phyloP scores from a whole-genome alignment of 352 stramenopile species.

The Hyaloperonospora brassicae region DNA sequence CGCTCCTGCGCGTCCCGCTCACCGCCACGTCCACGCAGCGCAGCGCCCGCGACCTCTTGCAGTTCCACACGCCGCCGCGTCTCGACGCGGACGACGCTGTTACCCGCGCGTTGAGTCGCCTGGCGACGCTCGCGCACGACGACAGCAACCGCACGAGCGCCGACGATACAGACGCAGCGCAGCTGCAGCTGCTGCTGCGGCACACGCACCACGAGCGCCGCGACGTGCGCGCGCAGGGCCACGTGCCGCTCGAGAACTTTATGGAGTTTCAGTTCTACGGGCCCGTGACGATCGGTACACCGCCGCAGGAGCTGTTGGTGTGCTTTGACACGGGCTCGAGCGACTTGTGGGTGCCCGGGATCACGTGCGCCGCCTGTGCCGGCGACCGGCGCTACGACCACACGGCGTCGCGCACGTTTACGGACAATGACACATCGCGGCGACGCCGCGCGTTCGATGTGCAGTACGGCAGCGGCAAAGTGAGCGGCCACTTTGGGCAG shows the following conservation, averaged over 20 bases:
- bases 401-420: conserved; percentile 39
- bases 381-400: conserved; percentile 47
- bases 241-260: conserved; percentile 66
- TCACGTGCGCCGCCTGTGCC: conserved; percentile 45
- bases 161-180: conserved; percentile 2
- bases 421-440: conserved; percentile 7
- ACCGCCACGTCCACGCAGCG: conserved; percentile 17
- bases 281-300: conserved; percentile 49
- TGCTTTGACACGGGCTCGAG: conserved; percentile 81
- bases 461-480: conserved; percentile 68
- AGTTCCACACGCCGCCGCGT: conserved; percentile 29
- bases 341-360: conserved; percentile 67
- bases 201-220: conserved; percentile 5
- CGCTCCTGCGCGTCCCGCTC: conserved; percentile 40
- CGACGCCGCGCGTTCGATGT: conserved; percentile 48
- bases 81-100: conserved; percentile 1
- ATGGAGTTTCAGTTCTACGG: conserved; percentile 84
- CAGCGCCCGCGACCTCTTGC: conserved; percentile 28
- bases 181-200: conserved; percentile 25
- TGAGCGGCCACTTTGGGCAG: conserved; percentile 49
- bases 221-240: conserved; percentile 13
- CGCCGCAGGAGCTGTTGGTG: conserved; percentile 62
- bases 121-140: conserved; percentile 16
- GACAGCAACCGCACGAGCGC: not conserved
- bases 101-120: conserved; percentile 10